phyloP scores from a whole-genome alignment of 2,329 filamentous ascomycete species.

The Gremmenia infestans region DNA sequence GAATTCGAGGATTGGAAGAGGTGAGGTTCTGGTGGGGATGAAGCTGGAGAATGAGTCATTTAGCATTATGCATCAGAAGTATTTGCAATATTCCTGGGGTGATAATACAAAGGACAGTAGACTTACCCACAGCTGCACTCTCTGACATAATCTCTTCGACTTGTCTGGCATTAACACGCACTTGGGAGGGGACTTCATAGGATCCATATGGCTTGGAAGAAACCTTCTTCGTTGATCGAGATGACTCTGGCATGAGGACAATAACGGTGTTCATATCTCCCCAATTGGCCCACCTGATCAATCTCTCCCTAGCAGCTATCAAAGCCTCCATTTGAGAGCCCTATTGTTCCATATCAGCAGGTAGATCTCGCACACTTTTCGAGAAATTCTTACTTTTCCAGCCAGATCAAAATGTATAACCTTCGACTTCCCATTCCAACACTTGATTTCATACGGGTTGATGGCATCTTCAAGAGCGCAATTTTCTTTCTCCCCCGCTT shows the following conservation, averaged over 20 bases:
- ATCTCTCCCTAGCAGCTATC: conserved; percentile 19
- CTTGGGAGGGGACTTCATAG: conserved; percentile 24
- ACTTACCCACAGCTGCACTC: neutral
- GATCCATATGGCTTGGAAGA: conserved; percentile 24
- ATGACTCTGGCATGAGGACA: conserved; percentile 27
- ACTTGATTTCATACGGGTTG: conserved; percentile 26
- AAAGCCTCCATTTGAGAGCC: conserved; percentile 15
- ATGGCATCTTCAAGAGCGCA: conserved; percentile 27
- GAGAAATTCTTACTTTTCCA: conserved; percentile 18
- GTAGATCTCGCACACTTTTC: neutral
- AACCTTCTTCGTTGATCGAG: conserved; percentile 13
- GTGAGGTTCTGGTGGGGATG: conserved; percentile 8
- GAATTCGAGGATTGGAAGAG: conserved; percentile 12
- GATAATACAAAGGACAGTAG: neutral
- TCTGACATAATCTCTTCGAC: conserved; percentile 28
- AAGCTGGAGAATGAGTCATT: neutral
- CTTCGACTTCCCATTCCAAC: conserved; percentile 33
- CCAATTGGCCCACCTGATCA: conserved; percentile 24
- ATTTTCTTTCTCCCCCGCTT: conserved; percentile 19
- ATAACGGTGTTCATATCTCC: conserved; percentile 27
- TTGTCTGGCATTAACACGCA: conserved; percentile 19
- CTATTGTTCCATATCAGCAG: conserved; percentile 10
- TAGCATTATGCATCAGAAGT: neutral
- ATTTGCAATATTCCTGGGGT: no score
- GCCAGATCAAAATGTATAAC: conserved; percentile 25